Base-by-base conservation (phyloP, 495 filamentous ascomycete genomes). In the Thermothielavioides terrestris region DNA sequence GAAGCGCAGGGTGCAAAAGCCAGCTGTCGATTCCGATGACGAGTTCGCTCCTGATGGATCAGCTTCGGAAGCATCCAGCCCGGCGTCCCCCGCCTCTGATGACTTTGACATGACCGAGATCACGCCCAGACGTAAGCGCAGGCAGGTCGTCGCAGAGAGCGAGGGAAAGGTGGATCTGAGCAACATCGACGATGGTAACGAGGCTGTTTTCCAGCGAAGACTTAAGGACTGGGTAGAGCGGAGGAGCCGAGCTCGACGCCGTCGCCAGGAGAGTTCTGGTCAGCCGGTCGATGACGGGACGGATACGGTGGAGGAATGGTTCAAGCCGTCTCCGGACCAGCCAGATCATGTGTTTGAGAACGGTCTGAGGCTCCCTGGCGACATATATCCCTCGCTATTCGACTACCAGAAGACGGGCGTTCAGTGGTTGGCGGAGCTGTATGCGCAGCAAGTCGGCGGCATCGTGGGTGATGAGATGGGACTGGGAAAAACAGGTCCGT, bases 391-490 rank as follows among this genome's bases (percentile, higher is more conserved):
- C 1, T 84, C 83, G 6, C 73, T 98, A 0, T 98, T 96, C 59
- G 84, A 91, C 57, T 98, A 97, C 56, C 92, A 98, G 56, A 94
- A 91, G 60, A 94, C 88, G 2, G 87, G 90, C 12, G 89, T 97
- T 2, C 85, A 94, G 60, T 98, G 92, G 92, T 75, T 98, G n/a
- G 89, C 88, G 68, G 89, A 98, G 66, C 70, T 98, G 14, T 89
- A 95, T 62, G 73, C 80, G 35, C 86, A 95, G 62, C 76, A 84
- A 53, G 88, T 94, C 23, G 92, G 92, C 20, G 92, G 92, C 12
- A 98, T 98, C 47, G 77, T 98, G 41, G 92, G 89, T 6, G 92
- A 98, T 56, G 92, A 98, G 71, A 98, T 98, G 92, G 92, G 92
- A 0, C 74, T 97, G 12, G 92, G 92, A 10, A 98, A 98, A 67